Base-by-base conservation (phyloP, 352 stramenopile species). In the Phytophthora nicotianae region DNA sequence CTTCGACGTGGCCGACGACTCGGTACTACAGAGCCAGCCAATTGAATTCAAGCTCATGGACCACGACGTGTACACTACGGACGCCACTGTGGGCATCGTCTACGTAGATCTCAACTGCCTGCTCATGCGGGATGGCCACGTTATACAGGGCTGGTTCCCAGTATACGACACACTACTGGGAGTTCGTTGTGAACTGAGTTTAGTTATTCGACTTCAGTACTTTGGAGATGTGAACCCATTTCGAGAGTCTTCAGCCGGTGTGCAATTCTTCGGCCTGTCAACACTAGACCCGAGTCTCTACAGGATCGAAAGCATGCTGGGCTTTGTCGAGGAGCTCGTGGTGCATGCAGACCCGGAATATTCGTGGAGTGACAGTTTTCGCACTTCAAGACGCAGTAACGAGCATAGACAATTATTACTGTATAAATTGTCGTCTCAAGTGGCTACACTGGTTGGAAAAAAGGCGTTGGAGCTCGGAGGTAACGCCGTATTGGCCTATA, bases 261-360 rank as follows among this genome's bases (percentile, higher is more conserved):
- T 99, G 19, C 97, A 98, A 58, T 97, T 99, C 45, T 99, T 99
- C 67, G 92, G 96, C 1, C 84, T 99, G 29, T 99, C 93, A 10
- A 97, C 84, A 9, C 75, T 99, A 4, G 97, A 99, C 58, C 86
- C 87, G 59, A 68, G 75, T 49, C 56, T 97, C 62, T 94, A 97
- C 53, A 58, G 85, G 70, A 82, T 99, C 67, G 79, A 97, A 50
- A 87, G 78, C 49, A 91, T 98, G 68, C 70, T 97, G 24, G 95
- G 95, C 35, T 97, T 98, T 67, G 95, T 98, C 13, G 94, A 98
- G 58, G 95, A 96, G 62, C 86, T 99, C 1, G 93, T 99, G 6
- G 97, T 99, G 38, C 97, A 98, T 27, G 96, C 97, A 19, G 98
- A 99, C 78, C 97, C 97, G 7, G 97, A 99, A 74, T 99, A 98